phyloP scores from a whole-genome alignment of 768 basidiomycete genomes.

The Xerocomus brunneocitrinus region DNA sequence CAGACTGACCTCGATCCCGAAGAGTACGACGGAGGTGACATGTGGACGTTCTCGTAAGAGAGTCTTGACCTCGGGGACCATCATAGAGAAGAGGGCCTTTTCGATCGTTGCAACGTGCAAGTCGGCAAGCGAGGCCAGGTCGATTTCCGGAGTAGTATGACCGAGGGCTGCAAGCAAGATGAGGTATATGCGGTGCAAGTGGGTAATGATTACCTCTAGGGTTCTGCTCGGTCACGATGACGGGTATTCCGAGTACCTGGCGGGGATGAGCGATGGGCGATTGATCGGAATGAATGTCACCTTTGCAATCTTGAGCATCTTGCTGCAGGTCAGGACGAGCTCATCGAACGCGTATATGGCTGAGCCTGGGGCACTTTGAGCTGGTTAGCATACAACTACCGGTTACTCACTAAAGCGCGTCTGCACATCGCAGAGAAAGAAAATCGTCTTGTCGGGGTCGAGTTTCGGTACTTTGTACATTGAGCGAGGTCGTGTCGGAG shows the following conservation, averaged over 20 bases:
- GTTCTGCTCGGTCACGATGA: slow-evolving; percentile 84
- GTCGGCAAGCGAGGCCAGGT: slow-evolving; percentile 47
- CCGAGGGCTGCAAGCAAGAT: slow-evolving; percentile 53
- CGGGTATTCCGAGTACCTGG: slow-evolving; percentile 61
- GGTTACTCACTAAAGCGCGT: slow-evolving; percentile 58
- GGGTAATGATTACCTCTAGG: slow-evolving; percentile 50
- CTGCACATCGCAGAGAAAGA: slow-evolving; percentile 87
- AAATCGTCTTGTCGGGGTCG: slow-evolving; percentile 42
- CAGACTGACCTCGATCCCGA: slow-evolving; percentile 79
- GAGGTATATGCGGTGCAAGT: background rate
- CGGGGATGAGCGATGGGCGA: background rate
- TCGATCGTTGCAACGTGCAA: slow-evolving; percentile 60
- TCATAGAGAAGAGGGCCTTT: slow-evolving; percentile 87
- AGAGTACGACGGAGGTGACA: slow-evolving; percentile 62
- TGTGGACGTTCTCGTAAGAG: slow-evolving; percentile 45
- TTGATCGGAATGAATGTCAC: slow-evolving; percentile 30
- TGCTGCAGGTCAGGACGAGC: slow-evolving; percentile 64
- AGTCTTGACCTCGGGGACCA: slow-evolving; percentile 58
- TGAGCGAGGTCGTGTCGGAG: slow-evolving; percentile 19
- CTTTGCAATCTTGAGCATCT: slow-evolving; percentile 74
- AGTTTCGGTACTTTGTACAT: slow-evolving; percentile 32
- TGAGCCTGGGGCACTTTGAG: slow-evolving; percentile 28
- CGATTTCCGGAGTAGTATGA: slow-evolving; percentile 58
- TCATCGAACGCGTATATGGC: slow-evolving; percentile 69
- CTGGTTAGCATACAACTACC: background rate